Percentiles rank a stretch among this genome's conserved stretches.
Evolutionary conservation across 495 filamentous ascomycete genomes (phyloP).

Genomic region (Penicillium macrosclerotiorum): DNA sequence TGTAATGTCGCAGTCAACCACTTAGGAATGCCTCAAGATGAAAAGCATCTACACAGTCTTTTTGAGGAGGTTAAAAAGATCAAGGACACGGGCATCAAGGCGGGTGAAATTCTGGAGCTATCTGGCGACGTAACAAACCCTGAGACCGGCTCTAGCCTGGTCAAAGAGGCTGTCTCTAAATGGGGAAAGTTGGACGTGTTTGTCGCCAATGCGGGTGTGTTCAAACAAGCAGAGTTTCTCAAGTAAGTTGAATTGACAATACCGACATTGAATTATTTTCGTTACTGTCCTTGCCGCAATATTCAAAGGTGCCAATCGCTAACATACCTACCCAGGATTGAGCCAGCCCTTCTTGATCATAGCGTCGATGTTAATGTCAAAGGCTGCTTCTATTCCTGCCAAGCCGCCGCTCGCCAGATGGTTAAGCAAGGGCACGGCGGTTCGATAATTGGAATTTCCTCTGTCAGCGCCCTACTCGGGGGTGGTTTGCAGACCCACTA

Average conservation of each 20-base stretch:
- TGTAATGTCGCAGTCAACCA: slow-evolving; percentile 69
- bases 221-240: slow-evolving; percentile 79
- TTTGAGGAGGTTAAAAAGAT: slow-evolving; percentile 43
- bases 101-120: slow-evolving; percentile 23
- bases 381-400: slow-evolving; percentile 81
- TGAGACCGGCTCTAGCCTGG: slow-evolving; percentile 56
- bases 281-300: too few species aligned
- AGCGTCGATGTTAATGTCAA: slow-evolving; percentile 78
- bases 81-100: slow-evolving; percentile 14
- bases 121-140: slow-evolving; percentile 67
- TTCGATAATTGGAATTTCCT: slow-evolving; percentile 78
- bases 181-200: slow-evolving; percentile 74
- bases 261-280: too few species aligned
- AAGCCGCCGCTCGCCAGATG: slow-evolving; percentile 83
- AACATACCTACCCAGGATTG: slow-evolving; percentile 41
- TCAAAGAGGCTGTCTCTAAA: slow-evolving; percentile 51
- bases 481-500: slow-evolving; percentile 81
- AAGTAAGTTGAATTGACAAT: too few species aligned
- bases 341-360: slow-evolving; percentile 57
- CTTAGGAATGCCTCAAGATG: slow-evolving; percentile 55
- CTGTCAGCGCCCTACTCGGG: slow-evolving; percentile 83
- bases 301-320: too few species aligned
- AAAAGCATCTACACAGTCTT: slow-evolving; percentile 5
- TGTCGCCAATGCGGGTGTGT: slow-evolving; percentile 86
- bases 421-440: slow-evolving; percentile 57